These are phyloP conservation scores for Stagonosporopsis vannaccii DNA, from an alignment of 2,329 filamentous ascomycete species.

Conservation along the genomic window DNA sequence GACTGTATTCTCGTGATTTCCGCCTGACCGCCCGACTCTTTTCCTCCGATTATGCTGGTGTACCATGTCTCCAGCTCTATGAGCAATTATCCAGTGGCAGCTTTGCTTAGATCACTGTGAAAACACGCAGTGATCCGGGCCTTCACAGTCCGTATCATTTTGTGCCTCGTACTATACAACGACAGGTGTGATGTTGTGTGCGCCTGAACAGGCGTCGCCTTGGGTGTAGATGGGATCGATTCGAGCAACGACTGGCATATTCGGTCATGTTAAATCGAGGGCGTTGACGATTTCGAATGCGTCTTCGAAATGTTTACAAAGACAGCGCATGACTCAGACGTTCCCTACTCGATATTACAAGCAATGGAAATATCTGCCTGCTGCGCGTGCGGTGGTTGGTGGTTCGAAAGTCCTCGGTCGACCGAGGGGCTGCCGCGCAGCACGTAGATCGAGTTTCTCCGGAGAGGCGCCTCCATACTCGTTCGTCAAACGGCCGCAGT, in stretches of 20 bases:
- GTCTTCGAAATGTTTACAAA: not conserved
- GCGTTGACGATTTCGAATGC: not conserved
- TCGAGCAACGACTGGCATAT: not conserved
- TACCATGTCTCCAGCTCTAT: not conserved
- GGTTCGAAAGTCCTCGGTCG: constrained; percentile 14
- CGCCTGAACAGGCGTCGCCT: not conserved
- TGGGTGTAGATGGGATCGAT: not conserved
- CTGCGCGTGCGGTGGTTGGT: constrained; percentile 3
- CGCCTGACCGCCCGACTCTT: not conserved
- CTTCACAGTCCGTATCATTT: not conserved
- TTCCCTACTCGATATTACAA: no score
- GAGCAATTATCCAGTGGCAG: not conserved
- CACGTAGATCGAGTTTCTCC: constrained; percentile 12
- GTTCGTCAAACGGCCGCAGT: not conserved
- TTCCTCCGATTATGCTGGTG: not conserved
- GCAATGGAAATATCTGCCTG: not conserved
- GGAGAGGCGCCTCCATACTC: not conserved
- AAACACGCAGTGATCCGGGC: no score
- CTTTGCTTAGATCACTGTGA: not conserved
- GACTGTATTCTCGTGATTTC: not conserved
- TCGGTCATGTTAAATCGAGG: not conserved
- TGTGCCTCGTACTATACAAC: not conserved
- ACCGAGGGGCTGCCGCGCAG: constrained; percentile 32
- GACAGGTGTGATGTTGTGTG: not conserved
- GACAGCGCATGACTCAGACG: not conserved